Conservation (phyloP, 1,139 yeast genomes). For the Starmera stellimalicola region DNA sequence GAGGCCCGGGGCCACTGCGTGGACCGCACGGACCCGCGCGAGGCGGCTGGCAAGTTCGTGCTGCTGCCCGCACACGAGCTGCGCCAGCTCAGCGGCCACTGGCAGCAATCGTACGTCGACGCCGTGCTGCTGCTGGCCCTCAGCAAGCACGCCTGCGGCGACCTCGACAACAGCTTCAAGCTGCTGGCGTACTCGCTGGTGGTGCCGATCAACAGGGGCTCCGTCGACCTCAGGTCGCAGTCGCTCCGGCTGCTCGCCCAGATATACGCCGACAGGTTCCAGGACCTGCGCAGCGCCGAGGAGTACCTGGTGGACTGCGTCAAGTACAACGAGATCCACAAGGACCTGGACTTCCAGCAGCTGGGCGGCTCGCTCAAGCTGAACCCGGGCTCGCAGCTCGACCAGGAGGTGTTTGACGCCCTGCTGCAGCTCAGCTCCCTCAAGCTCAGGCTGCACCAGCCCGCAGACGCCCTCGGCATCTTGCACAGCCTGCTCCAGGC, state of each 20-base stretch:
- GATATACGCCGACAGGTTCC: slow-evolving; percentile 11
- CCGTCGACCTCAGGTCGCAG: slow-evolving; percentile 18
- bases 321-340: slow-evolving; percentile 21
- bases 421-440: slow-evolving; percentile 23
- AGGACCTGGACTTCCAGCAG: slow-evolving; percentile 12
- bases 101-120: slow-evolving; percentile 31
- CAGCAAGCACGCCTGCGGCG: slow-evolving; percentile 18
- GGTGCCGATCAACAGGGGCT: slow-evolving; percentile 23
- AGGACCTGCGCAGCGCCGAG: slow-evolving; percentile 24
- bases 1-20: slow-evolving; percentile 11
- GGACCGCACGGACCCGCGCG: slow-evolving; percentile 11
- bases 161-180: slow-evolving; percentile 21
- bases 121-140: slow-evolving; percentile 26
- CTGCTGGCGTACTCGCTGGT: slow-evolving; percentile 21
- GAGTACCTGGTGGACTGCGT: slow-evolving; percentile 32
- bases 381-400: slow-evolving; percentile 8
- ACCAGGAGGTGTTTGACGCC: slow-evolving; percentile 12
- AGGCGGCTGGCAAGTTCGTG: slow-evolving; percentile 17
- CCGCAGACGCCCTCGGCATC: slow-evolving; percentile 21
- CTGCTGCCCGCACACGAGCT: slow-evolving; percentile 12
- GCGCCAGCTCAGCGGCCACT: slow-evolving; percentile 13
- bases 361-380: slow-evolving; percentile 12
- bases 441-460: slow-evolving; percentile 17
- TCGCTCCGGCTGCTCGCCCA: slow-evolving; percentile 19
- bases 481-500: slow-evolving; percentile 20